Conservation (phyloP, 371 early-diverging fungal genomes). For the Capniomyces stellatus region DNA sequence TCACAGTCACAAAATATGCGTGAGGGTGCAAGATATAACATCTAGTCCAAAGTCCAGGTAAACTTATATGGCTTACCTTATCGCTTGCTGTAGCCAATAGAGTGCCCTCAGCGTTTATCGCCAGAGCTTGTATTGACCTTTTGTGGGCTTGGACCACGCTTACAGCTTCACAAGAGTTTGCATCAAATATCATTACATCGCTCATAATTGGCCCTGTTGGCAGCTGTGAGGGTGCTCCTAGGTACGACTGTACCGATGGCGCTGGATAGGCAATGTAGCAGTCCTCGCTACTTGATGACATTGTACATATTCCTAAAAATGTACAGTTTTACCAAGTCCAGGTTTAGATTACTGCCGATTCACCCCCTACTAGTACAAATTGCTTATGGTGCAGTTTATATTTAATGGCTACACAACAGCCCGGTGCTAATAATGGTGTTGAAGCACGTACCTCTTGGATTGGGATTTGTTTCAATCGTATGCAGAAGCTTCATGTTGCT, state of each 20-base stretch:
- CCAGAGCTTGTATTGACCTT: constrained; percentile 57
- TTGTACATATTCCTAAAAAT: constrained; percentile 55
- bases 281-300: constrained; percentile 85
- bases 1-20: too few species aligned
- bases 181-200: constrained; percentile 79
- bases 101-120: constrained; percentile 77
- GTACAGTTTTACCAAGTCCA: too few species aligned
- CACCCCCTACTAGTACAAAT: too few species aligned
- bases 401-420: too few species aligned
- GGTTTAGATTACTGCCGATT: too few species aligned
- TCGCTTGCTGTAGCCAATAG: constrained; percentile 89
- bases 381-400: too few species aligned
- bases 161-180: constrained; percentile 59
- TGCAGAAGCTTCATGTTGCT: constrained; percentile 90
- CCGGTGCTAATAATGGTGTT: too few species aligned
- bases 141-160: constrained; percentile 91
- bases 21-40: too few species aligned
- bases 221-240: background rate
- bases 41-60: too few species aligned
- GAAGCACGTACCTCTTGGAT: constrained; percentile 35
- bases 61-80: constrained; percentile 42
- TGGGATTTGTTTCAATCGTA: constrained; percentile 84
- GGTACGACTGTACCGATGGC: constrained; percentile 17
- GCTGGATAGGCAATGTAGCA: constrained; percentile 88
- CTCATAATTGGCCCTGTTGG: constrained; percentile 30